Percentiles rank a stretch among this genome's conserved stretches.
Evolutionary conservation across 2,329 filamentous ascomycete genomes (phyloP).

Genomic region (Dactylellina leptospora): DNA sequence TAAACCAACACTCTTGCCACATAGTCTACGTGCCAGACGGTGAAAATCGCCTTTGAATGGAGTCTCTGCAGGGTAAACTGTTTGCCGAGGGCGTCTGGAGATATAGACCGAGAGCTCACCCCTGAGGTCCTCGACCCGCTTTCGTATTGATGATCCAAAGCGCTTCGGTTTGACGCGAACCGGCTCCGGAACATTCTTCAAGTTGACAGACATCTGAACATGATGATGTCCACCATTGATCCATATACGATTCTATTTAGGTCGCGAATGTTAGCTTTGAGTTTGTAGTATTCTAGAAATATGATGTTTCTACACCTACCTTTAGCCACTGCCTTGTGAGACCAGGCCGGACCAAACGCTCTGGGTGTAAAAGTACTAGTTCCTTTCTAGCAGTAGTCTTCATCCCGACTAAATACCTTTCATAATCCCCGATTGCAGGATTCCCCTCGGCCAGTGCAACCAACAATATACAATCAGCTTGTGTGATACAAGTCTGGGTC

Average conservation of each 20-base stretch:
- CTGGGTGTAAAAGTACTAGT: conserved; percentile 85
- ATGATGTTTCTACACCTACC: too few species aligned
- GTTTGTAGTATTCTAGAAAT: too few species aligned
- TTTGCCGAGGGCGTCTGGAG: conserved; percentile 86
- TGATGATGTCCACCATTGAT: conserved; percentile 98
- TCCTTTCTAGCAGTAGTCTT: conserved; percentile 96
- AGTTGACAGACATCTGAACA: conserved; percentile 90
- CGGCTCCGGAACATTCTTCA: conserved; percentile 64
- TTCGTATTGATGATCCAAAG: conserved; percentile 85
- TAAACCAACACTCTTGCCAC: conserved; percentile 91
- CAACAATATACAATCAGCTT: conserved; percentile 93
- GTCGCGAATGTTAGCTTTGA: background rate
- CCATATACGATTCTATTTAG: conserved; percentile 79
- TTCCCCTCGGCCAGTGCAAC: conserved; percentile 91
- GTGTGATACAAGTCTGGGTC: conserved; percentile 97
- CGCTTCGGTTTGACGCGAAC: conserved; percentile 74
- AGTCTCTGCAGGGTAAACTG: conserved; percentile 88
- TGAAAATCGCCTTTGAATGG: conserved; percentile 98
- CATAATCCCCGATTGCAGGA: conserved; percentile 91
- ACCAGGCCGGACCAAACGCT: conserved; percentile 85
- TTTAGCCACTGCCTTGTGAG: conserved; percentile 87
- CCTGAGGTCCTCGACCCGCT: conserved; percentile 90
- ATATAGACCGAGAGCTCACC: conserved; percentile 99
- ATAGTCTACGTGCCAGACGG: conserved; percentile 84
- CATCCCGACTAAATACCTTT: conserved; percentile 93